Evolutionary conservation across 2,329 filamentous ascomycete species (phyloP), one percentile per base, ranked within the genome.

Genomic region (Thelonectria blattea): DNA sequence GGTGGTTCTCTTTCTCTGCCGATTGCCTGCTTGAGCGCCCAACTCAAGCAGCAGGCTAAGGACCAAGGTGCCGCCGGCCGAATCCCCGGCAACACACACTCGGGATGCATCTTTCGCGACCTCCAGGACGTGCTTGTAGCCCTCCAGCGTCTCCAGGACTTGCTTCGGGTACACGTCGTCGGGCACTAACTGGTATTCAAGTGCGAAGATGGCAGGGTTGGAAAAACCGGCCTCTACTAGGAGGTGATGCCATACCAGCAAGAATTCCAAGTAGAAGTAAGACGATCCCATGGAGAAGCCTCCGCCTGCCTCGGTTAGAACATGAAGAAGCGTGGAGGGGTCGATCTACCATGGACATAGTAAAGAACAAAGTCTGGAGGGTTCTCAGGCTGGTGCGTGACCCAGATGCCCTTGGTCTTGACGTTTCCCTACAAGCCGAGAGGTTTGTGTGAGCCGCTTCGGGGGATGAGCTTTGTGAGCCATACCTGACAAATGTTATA

Each of bases 211-310:
- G 20, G 90, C 89, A 0, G 92, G 92, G 70, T 93, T 95, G 10
- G 78, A 73, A 73, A 90, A 94, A 1, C 89, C 90, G 17, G 81
- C 79, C 52, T 83, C 77, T 56, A 85, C 81, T 41, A 96, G 80
- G 17, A 92, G 77, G 45, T 82, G 80, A 12, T 91, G 78, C 88
- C 89, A 92, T 9, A 87, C 85, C 55, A 94, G 79, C 3, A 96
- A 81, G 66, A 94, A 95, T 70, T 96, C 92, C 37, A 93, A 84
- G 73, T 96, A 96, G 74, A 96, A 96, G 77, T 90, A 91, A 17
- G 84, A 81, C 12, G 90, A 92, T 3, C 92, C 92, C 88, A 96
- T 91, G 7, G 87, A 86, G 73, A 96, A 95, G 0, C 92, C 92
- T 20, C 92, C 92, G 15, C 90, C 88, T 90, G 42, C 37, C 53